Conservation (phyloP, 768 basidiomycete genomes). For the Tylopilus sp. region DNA sequence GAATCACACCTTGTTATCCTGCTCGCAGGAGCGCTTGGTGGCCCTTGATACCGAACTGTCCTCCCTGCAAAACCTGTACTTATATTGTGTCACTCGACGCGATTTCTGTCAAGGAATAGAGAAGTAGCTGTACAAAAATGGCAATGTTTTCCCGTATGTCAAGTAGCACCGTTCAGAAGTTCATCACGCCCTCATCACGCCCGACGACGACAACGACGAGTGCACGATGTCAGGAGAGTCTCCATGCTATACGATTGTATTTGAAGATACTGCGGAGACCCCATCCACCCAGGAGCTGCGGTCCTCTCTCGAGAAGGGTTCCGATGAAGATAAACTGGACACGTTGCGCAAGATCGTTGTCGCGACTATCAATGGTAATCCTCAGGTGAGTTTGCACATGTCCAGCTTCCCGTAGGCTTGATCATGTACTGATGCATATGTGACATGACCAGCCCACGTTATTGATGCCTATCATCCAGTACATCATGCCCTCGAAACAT, state of each 20-base stretch:
- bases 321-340: slow-evolving; percentile 95
- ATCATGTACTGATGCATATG: not conserved
- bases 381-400: slow-evolving; percentile 57
- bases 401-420: not conserved
- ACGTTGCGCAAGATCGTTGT: slow-evolving; percentile 92
- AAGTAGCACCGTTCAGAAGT: not conserved
- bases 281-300: slow-evolving; percentile 83
- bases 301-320: slow-evolving; percentile 85
- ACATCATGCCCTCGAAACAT: slow-evolving; percentile 90
- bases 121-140: slow-evolving; percentile 1
- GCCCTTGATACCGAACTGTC: too few relatives aligned
- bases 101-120: too few relatives aligned
- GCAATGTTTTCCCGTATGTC: slow-evolving; percentile 7
- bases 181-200: slow-evolving; percentile 4
- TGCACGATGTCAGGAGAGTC: slow-evolving; percentile 45
- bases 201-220: slow-evolving; percentile 9
- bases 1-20: too few relatives aligned
- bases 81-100: too few relatives aligned
- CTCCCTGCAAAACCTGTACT: too few relatives aligned
- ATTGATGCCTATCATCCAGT: slow-evolving; percentile 99
- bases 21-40: too few relatives aligned
- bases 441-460: slow-evolving; percentile 61
- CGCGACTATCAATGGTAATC: slow-evolving; percentile 91
- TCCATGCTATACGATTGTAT: slow-evolving; percentile 76
- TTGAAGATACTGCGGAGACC: slow-evolving; percentile 67